Evolutionary conservation across 805 yeast genomes (phyloP).

Genomic region (Wickerhamiella kazuoi): DNA sequence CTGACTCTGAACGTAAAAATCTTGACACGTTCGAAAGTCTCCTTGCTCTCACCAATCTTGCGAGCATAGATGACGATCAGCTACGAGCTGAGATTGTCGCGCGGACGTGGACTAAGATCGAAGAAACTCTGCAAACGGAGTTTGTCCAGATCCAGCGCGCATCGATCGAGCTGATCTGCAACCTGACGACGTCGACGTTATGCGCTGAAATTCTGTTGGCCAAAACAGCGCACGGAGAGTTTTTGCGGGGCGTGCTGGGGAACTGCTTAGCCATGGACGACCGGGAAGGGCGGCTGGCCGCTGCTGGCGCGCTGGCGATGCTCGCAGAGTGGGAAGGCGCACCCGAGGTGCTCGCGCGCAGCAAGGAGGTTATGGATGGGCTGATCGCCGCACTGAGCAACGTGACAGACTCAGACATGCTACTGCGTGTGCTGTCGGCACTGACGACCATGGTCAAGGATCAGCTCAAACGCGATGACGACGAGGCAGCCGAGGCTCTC

Average conservation of each 20-base stretch:
- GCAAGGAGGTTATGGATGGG: slow-evolving; percentile 14
- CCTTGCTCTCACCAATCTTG: slow-evolving; percentile 49
- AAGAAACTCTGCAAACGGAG: slow-evolving; percentile 27
- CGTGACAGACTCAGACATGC: slow-evolving; percentile 14
- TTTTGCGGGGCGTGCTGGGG: slow-evolving; percentile 20
- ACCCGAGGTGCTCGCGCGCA: slow-evolving; percentile 15
- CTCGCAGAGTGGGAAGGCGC: slow-evolving; percentile 23
- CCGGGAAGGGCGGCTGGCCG: slow-evolving; percentile 20
- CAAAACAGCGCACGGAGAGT: slow-evolving; percentile 15
- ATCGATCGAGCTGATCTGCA: slow-evolving; percentile 45
- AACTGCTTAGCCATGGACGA: slow-evolving; percentile 17
- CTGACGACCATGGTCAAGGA: slow-evolving; percentile 12
- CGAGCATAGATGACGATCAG: slow-evolving; percentile 29
- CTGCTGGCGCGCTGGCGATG: slow-evolving; percentile 25
- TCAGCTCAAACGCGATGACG: slow-evolving; percentile 10
- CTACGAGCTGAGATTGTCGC: slow-evolving; percentile 25
- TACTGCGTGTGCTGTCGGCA: slow-evolving; percentile 17
- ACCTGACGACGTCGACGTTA: slow-evolving; percentile 28
- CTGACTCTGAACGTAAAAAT: slow-evolving; percentile 11
- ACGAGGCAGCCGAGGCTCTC: slow-evolving; percentile 14
- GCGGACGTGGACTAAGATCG: slow-evolving; percentile 31
- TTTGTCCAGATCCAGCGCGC: slow-evolving; percentile 38
- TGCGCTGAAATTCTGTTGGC: slow-evolving; percentile 24
- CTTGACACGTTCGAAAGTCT: slow-evolving; percentile 36
- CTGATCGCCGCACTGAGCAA: slow-evolving; percentile 12